Evolutionary conservation across 2,329 filamentous ascomycete species (phyloP).

Genomic region (Dendryphion nanum): DNA sequence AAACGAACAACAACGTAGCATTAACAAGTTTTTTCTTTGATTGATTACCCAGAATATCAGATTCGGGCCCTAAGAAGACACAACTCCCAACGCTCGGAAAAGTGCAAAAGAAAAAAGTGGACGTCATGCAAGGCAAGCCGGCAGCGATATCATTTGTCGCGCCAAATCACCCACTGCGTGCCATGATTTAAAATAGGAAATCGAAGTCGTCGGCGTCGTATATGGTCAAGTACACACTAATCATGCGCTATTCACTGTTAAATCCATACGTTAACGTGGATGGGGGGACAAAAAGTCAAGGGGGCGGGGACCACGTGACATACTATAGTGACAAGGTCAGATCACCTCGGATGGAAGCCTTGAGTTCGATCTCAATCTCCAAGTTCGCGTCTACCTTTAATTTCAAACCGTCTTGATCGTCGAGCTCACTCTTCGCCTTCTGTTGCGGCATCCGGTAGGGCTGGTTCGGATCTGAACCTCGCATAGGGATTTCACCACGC

Average conservation of each 20-base stretch:
- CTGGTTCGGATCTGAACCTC: conserved; percentile 52
- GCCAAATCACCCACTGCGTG: not conserved
- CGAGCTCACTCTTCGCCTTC: conserved; percentile 46
- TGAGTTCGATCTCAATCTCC: conserved; percentile 80
- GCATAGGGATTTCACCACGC: conserved; percentile 56
- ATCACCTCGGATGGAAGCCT: conserved; percentile 83
- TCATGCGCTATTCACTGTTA: conserved; percentile 27
- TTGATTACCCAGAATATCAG: not conserved
- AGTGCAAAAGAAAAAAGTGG: conserved; percentile 3
- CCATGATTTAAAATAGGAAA: not conserved
- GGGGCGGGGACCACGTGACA: conserved; percentile 37
- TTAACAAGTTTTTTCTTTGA: too few relatives aligned
- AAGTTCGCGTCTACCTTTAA: conserved; percentile 74
- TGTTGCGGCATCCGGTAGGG: conserved; percentile 42
- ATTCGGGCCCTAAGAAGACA: too few relatives aligned
- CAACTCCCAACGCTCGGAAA: conserved; percentile 12
- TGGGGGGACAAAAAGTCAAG: not conserved
- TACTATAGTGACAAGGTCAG: conserved; percentile 75
- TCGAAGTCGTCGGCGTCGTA: too few relatives aligned
- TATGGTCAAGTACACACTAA: too few relatives aligned
- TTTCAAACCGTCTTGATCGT: conserved; percentile 65
- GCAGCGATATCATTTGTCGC: not conserved
- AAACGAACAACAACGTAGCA: too few relatives aligned
- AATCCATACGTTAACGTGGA: conserved; percentile 16
- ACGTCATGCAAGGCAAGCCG: not conserved